phyloP scores from a whole-genome alignment of 164 flowering plant species.

The Nymphaea thermarum region DNA sequence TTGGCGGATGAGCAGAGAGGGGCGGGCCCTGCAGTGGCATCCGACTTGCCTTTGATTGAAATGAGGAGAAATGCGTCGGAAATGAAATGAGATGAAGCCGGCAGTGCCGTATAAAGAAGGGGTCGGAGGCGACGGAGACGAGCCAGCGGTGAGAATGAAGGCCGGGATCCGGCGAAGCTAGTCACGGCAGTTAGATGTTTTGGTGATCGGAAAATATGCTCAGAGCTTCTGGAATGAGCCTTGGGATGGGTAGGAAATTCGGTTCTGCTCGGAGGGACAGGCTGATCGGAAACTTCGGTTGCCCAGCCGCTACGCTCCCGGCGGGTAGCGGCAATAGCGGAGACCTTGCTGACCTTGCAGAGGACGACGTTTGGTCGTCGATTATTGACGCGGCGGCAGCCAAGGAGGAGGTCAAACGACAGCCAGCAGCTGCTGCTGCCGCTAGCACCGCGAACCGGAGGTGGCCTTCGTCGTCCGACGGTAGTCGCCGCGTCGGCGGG shows the following conservation, averaged over 20 bases:
- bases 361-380: constrained; percentile 26
- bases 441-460: background rate
- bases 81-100: too few relatives aligned
- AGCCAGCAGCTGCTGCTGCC: background rate
- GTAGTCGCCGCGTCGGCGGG: constrained; percentile 42
- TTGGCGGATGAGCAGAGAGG: too few relatives aligned
- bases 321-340: background rate
- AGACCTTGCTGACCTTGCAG: constrained; percentile 17
- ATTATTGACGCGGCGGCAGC: background rate
- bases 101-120: too few relatives aligned
- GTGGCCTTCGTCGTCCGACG: constrained; percentile 2
- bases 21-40: too few relatives aligned
- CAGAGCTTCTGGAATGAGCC: too few relatives aligned
- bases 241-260: constrained; percentile 5
- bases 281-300: constrained; percentile 7
- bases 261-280: constrained; percentile 11
- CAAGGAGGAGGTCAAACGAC: background rate
- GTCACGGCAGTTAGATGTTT: too few relatives aligned
- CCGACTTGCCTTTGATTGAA: too few relatives aligned
- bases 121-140: too few relatives aligned
- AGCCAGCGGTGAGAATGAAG: too few relatives aligned
- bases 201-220: too few relatives aligned
- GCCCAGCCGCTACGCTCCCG: constrained; percentile 2
- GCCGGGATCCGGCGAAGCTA: too few relatives aligned
- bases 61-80: too few relatives aligned